A percentile compares a stretch with the other conserved stretches of the same genome.
Evolutionary conservation across 495 filamentous ascomycete species (phyloP).

Genomic region (Corynascus novoguineensis): DNA sequence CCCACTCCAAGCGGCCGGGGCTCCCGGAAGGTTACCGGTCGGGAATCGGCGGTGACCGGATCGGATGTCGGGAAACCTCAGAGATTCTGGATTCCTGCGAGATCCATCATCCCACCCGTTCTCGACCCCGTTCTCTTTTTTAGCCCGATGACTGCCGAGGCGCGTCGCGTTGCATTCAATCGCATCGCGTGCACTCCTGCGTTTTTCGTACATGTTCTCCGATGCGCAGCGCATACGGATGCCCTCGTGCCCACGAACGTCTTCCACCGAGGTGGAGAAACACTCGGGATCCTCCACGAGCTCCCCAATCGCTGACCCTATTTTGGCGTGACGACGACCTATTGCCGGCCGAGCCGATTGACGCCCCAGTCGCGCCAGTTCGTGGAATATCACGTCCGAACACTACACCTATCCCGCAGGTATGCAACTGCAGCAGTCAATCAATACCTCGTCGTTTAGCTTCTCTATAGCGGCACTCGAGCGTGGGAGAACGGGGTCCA

Average conservation of each 20-base stretch:
- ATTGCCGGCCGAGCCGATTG: neutral
- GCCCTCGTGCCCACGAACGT: neutral
- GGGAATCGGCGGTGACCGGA: slow-evolving; percentile 5
- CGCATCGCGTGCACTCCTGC: too few relatives aligned
- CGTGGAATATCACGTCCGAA: slow-evolving; percentile 11
- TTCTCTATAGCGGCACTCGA: slow-evolving; percentile 2
- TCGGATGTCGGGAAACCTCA: neutral
- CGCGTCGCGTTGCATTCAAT: neutral
- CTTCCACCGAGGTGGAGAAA: neutral
- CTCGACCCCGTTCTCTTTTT: neutral
- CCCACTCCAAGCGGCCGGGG: neutral
- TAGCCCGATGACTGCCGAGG: slow-evolving; percentile 2
- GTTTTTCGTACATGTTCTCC: too few relatives aligned
- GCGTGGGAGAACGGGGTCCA: neutral
- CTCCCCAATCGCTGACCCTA: neutral
- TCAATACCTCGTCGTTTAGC: neutral
- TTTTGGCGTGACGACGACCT: too few relatives aligned
- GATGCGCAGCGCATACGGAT: too few relatives aligned
- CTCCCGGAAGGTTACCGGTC: neutral
- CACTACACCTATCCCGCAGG: too few relatives aligned
- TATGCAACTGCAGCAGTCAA: slow-evolving; percentile 6
- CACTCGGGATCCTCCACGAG: neutral
- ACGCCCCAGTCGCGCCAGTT: neutral
- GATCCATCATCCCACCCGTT: neutral
- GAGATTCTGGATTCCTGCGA: neutral